Base-by-base conservation (phyloP, 805 yeast genomes). In the Saturnispora saitoi region DNA sequence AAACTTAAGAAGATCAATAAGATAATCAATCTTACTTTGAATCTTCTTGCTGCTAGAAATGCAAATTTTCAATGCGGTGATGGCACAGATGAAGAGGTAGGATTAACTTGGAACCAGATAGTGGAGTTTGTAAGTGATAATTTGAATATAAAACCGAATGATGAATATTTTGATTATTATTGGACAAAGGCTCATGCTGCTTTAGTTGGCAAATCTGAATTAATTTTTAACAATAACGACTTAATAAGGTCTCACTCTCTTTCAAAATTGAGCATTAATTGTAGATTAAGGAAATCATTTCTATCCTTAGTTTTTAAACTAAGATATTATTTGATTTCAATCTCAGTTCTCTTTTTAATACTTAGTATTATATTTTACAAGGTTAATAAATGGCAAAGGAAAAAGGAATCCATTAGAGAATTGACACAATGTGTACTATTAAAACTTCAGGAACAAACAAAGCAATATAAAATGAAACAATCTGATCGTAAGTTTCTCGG, bases 1-100 rank as follows among this genome's bases (percentile, higher is more conserved):
- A 86, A 81, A 65, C 81, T 86, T 32, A 81, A 80, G 53, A 76
- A 81, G 56, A 73, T 87, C 19, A 77, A 77, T 45, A 80, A 77
- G 47, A 80, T 88, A 67, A 77, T 83, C 14, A 76, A 77, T 47
- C 77, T 79, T 51, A 77, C 86, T 1, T 70, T 81, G 37, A 83
- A 82, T 53, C 62, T 86, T 45, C 70, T 91, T 54, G 75, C 93
- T 48, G 67, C 77, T 14, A 76, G 83, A 55, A 84, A 89, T 62
- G 96, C 96, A 0, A 72, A 74, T 51, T 68, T 68, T 32, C 58
- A 61, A 40, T 66, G 70, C 51, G 70, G 70, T 6, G 53, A 55
- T 10, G 68, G 69, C 2, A 40, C 45, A 4, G 63, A 62, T 45
- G 57, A 52, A n/a, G 65, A 62, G 20, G 69, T 57, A n/a, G 68